Evolutionary conservation across 2,329 filamentous ascomycete species (phyloP).

Genomic region (Pseudogymnoascus sp.): DNA sequence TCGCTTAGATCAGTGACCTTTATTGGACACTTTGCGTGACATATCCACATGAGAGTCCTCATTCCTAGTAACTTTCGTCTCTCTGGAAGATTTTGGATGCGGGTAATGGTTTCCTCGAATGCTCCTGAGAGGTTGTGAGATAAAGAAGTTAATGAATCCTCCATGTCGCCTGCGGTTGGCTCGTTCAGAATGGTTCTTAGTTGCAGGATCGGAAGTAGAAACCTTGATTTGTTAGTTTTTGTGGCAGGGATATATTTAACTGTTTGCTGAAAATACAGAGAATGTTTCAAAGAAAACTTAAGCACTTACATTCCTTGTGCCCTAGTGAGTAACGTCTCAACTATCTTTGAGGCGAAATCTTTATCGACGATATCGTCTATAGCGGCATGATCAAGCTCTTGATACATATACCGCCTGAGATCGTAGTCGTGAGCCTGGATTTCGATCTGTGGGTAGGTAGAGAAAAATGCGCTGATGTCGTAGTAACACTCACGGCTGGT

Average conservation of each 20-base stretch:
- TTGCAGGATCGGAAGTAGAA: constrained; percentile 26
- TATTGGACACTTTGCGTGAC: constrained; percentile 23
- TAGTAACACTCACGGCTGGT: neutral
- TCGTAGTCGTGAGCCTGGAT: constrained; percentile 16
- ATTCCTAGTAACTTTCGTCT: constrained; percentile 22
- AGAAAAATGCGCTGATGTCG: neutral
- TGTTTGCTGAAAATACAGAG: neutral
- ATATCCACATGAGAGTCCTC: constrained; percentile 25
- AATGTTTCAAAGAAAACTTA: neutral
- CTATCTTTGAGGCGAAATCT: constrained; percentile 19
- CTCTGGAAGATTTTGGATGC: constrained; percentile 20
- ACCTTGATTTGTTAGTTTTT: neutral
- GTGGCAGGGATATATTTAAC: neutral
- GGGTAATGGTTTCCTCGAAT: constrained; percentile 23
- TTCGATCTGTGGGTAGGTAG: constrained; percentile 11
- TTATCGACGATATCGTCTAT: constrained; percentile 20
- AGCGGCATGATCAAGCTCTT: constrained; percentile 15
- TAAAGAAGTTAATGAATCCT: constrained; percentile 19
- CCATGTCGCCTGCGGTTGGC: constrained; percentile 25
- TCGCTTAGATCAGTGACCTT: constrained; percentile 24
- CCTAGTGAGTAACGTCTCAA: constrained; percentile 19
- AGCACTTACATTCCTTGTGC: constrained; percentile 24
- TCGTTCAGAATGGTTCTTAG: constrained; percentile 24
- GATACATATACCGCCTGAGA: constrained; percentile 19
- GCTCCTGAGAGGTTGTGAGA: constrained; percentile 22